phyloP scores from a whole-genome alignment of 2,329 filamentous ascomycete genomes.

The Amesomyces nigricolor region DNA sequence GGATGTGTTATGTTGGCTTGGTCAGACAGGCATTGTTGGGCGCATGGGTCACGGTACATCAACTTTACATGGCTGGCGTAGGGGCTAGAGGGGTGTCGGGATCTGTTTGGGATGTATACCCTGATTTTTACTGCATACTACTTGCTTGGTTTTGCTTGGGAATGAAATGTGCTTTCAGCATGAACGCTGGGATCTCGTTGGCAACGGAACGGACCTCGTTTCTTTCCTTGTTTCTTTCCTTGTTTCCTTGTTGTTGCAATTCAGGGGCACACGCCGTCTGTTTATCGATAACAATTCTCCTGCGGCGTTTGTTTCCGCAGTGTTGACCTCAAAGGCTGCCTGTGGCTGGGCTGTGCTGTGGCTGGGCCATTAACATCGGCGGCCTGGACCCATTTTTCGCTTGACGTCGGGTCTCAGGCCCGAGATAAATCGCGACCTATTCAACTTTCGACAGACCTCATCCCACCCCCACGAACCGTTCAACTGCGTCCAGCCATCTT shows the following conservation, averaged over 20 bases:
- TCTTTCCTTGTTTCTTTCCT: background rate
- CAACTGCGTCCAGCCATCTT: background rate
- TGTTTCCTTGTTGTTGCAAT: background rate
- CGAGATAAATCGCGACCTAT: no score
- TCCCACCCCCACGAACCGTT: background rate
- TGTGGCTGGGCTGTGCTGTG: no score
- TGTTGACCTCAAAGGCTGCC: no score
- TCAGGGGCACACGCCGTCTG: background rate
- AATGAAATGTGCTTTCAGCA: background rate
- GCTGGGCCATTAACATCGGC: no score
- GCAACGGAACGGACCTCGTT: no score
- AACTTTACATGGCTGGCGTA: background rate
- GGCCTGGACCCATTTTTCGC: no score
- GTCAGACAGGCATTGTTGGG: background rate
- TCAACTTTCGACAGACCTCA: background rate
- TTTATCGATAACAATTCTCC: background rate
- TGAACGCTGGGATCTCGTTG: no score
- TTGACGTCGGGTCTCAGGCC: no score
- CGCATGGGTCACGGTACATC: background rate
- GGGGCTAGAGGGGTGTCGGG: slow-evolving; percentile 2
- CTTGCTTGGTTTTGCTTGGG: background rate
- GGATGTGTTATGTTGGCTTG: no score
- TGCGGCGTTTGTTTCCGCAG: no score
- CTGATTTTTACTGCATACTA: background rate
- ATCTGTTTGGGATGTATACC: slow-evolving; percentile 2